These are phyloP conservation scores for Meredithiella fracta DNA, from an alignment of 2,329 filamentous ascomycete genomes.

Conservation along the genomic window DNA sequence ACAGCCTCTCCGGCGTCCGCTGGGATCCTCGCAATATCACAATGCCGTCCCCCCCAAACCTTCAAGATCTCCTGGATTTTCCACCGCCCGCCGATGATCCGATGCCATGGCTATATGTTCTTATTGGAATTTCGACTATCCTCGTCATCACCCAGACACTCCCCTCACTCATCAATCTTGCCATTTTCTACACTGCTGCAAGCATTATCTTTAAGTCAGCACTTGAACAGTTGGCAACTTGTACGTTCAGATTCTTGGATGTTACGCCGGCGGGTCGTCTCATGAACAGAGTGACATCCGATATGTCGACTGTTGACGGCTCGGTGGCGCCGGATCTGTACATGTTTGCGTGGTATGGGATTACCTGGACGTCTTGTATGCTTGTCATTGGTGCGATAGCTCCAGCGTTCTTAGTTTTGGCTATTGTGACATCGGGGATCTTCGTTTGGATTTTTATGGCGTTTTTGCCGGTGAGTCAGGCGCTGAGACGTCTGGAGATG, in stretches of 20 bases:
- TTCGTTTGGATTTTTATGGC: constrained; percentile 60
- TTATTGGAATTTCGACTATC: constrained; percentile 46
- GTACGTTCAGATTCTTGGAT: constrained; percentile 83
- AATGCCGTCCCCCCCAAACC: not conserved
- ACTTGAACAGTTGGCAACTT: constrained; percentile 56
- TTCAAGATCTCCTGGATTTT: constrained; percentile 5
- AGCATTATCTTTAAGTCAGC: constrained; percentile 58
- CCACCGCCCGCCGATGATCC: constrained; percentile 44
- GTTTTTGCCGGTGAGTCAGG: constrained; percentile 73
- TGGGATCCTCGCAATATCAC: not conserved
- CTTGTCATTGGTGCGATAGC: constrained; percentile 66
- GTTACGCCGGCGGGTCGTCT: constrained; percentile 74
- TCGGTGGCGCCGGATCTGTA: constrained; percentile 64
- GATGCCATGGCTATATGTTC: constrained; percentile 55
- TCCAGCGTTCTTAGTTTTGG: constrained; percentile 58
- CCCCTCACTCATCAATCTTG: constrained; percentile 50
- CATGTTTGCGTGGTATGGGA: constrained; percentile 48
- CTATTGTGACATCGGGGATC: constrained; percentile 45
- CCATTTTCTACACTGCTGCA: constrained; percentile 67
- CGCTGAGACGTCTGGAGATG: constrained; percentile 71
- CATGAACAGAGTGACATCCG: constrained; percentile 83
- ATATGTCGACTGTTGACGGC: constrained; percentile 79
- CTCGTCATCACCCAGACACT: constrained; percentile 44
- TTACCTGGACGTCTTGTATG: constrained; percentile 58
- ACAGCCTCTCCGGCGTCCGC: not conserved